Evolutionary conservation across 345 rosid genomes (phyloP).

Genomic region (Gossypium arboreum): DNA sequence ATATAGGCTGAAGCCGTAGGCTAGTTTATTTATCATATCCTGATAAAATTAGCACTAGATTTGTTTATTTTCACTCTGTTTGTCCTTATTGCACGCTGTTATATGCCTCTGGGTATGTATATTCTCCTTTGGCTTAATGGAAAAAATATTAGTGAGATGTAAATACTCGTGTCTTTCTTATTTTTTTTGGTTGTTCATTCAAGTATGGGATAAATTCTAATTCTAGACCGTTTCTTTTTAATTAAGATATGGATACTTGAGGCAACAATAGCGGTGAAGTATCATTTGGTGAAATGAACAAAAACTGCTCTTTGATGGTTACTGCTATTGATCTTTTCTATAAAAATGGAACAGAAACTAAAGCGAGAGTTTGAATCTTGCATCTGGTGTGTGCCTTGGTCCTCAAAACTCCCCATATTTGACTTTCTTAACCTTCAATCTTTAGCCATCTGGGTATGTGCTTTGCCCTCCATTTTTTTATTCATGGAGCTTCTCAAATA

Average conservation of each 20-base stretch:
- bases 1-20: not conserved
- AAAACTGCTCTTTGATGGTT: not conserved
- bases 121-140: not conserved
- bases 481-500: slow-evolving; percentile 21
- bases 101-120: not conserved
- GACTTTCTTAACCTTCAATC: not conserved
- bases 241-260: not conserved
- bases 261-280: not conserved
- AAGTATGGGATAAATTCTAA: not conserved
- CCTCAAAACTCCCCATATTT: no score
- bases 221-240: no score
- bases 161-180: not conserved
- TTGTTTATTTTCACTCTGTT: not conserved
- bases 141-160: not conserved
- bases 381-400: no score
- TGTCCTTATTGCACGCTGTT: not conserved
- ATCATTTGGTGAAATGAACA: not conserved
- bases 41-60: not conserved
- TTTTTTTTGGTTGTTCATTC: not conserved
- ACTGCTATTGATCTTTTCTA: no score
- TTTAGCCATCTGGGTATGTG: slow-evolving; percentile 14
- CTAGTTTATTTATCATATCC: not conserved
- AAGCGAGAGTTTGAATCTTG: not conserved
- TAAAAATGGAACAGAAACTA: not conserved
- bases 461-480: slow-evolving; percentile 23